Evolutionary conservation across 257 asterid genomes (phyloP), one percentile per base, ranked within the genome.

Genomic region (Nicotiana sylvestris): DNA sequence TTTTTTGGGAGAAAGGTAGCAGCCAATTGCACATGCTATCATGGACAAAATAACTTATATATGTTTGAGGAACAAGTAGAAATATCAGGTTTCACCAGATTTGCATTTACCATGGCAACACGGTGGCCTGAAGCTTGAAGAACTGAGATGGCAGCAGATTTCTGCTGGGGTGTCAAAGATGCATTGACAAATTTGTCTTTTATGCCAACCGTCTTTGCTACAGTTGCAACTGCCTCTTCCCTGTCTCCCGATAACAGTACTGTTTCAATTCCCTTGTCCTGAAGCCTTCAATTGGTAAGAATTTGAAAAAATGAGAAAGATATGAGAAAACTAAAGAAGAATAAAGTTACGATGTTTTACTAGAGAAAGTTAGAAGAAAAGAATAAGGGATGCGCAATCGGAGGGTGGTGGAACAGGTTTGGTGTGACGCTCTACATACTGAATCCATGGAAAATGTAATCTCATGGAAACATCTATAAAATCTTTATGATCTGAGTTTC

Each of bases 141-240:
- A 43, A 84, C 87, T 72, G 96, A 90, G 77, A 96, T 90, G 80
- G 86, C 87, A 46, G 66, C 89, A 84, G 98, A 94, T 88, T 96
- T 96, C 89, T 94, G 93, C 88, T 87, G 93, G 8, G 99, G 99
- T 67, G 93, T 87, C 85, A 93, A 83, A 78, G 98, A 92, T 89
- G 97, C 91, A 82, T 92, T 90, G 83, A 90, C 90, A 81, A 86
- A 90, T 86, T 91, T 91, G 83, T 87, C 91, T 81, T 90, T 93
- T 66, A 96, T 85, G 85, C 99, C 98, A 46, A 93, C 87, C 32
- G 89, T 85, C 87, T 89, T 87, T 84, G 98, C 98, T 86, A 93
- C 94, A 57, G 91, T 91, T 96, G 99, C 97, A 87, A 94, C 99
- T 94, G 98, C 98, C 95, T 94, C 99, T 93, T 96, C 97, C 98